Percentiles rank a stretch among this genome's conserved stretches.
Conservation (phyloP, 2,329 filamentous ascomycete species). For the Acrocalymma vagum region DNA sequence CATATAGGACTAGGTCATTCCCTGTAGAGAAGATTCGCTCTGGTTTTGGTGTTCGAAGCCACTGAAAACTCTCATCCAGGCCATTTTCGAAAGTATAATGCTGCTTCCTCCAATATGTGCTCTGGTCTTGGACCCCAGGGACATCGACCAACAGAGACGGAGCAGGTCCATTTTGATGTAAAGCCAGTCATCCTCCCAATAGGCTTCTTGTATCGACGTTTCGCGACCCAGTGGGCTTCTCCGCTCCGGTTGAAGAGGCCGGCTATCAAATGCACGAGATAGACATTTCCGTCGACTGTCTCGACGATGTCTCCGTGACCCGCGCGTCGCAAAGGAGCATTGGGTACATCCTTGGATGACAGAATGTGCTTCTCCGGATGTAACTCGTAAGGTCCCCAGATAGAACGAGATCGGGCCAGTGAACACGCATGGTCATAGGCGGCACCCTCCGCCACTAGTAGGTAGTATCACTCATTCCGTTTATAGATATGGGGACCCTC, state of each 20-base stretch:
- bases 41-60: conserved; percentile 61
- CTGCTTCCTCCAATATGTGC: conserved; percentile 50
- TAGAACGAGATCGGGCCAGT: conserved; percentile 39
- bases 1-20: conserved; percentile 60
- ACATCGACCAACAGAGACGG: conserved; percentile 46
- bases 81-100: conserved; percentile 54
- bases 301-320: conserved; percentile 37
- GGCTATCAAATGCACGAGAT: conserved; percentile 29
- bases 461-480: conserved; percentile 29
- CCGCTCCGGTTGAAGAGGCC: conserved; percentile 23
- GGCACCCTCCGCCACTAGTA: conserved; percentile 37
- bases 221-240: conserved; percentile 35
- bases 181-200: conserved; percentile 66
- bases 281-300: conserved; percentile 28
- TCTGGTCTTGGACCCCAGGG: conserved; percentile 18
- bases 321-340: conserved; percentile 28
- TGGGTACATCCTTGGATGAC: conserved; percentile 38
- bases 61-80: conserved; percentile 61
- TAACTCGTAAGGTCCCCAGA: conserved; percentile 47
- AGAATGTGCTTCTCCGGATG: conserved; percentile 47
- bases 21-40: conserved; percentile 55
- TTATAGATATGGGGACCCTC: conserved; percentile 36
- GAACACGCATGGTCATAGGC: conserved; percentile 43
- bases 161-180: conserved; percentile 63
- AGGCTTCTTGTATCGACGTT: conserved; percentile 61